phyloP scores from a whole-genome alignment of 169 alveolate genomes.

The Eimeria falciformis region DNA sequence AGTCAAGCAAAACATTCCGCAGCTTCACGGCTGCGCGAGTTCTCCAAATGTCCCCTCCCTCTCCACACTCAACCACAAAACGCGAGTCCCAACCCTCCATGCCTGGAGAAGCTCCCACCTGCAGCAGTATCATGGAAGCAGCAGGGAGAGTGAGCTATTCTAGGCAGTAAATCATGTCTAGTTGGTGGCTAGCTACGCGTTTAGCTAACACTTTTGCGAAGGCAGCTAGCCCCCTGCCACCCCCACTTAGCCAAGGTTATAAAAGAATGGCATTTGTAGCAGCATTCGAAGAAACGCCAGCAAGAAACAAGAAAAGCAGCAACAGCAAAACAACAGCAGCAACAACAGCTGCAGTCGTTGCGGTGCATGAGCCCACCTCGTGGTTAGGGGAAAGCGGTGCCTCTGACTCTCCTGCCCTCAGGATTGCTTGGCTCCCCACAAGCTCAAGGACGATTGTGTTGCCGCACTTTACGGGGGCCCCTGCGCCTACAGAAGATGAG shows the following conservation, averaged over 20 bases:
- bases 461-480: conserved; percentile 65
- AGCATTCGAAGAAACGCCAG: background rate
- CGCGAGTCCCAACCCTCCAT: background rate
- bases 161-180: too few relatives aligned
- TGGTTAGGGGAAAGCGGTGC: conserved; percentile 55
- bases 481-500: conserved; percentile 45
- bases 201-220: background rate
- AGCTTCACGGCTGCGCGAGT: conserved; percentile 25
- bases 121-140: background rate
- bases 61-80: conserved; percentile 48
- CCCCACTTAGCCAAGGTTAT: background rate
- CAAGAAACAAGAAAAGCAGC: background rate
- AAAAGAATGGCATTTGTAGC: too few relatives aligned
- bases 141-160: background rate
- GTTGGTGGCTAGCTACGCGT: too few relatives aligned
- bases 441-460: conserved; percentile 33
- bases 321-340: background rate
- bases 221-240: background rate
- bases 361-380: background rate
- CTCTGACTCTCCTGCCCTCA: conserved; percentile 32
- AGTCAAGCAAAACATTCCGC: background rate
- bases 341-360: background rate
- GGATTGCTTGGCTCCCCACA: conserved; percentile 32
- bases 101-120: conserved; percentile 56
- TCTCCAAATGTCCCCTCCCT: conserved; percentile 31